phyloP scores from a whole-genome alignment of 2,329 filamentous ascomycete genomes.

The Aspergillus novofumigatus region DNA sequence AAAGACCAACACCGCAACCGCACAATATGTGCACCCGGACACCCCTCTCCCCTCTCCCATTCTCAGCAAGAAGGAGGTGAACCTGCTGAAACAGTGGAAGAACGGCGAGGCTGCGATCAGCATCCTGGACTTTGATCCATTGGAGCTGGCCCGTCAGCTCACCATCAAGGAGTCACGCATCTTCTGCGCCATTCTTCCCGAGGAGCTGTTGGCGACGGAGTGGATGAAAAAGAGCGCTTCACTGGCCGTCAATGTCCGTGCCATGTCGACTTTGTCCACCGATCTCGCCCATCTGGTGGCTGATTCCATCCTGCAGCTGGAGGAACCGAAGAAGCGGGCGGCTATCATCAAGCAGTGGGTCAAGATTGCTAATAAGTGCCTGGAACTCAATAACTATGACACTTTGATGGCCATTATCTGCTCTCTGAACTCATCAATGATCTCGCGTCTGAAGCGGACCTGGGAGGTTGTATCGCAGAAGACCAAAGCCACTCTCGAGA shows the following conservation, averaged over 20 bases:
- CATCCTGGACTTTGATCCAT: constrained; percentile 83
- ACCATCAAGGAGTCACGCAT: constrained; percentile 88
- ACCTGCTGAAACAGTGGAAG: constrained; percentile 69
- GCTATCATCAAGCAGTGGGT: constrained; percentile 95
- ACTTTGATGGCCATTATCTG: constrained; percentile 96
- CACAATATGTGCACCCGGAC: constrained; percentile 66
- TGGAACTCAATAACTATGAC: constrained; percentile 93
- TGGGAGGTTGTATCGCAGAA: constrained; percentile 87
- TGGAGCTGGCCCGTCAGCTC: constrained; percentile 87
- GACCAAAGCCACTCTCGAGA: constrained; percentile 73
- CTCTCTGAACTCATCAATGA: constrained; percentile 86
- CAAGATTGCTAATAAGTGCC: constrained; percentile 81
- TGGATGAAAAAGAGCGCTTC: constrained; percentile 87
- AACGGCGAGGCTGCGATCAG: constrained; percentile 64
- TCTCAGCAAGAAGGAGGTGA: constrained; percentile 72
- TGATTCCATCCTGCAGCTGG: constrained; percentile 80
- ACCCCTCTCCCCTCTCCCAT: constrained; percentile 65
- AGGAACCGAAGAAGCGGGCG: constrained; percentile 91
- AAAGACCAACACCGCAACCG: constrained; percentile 75
- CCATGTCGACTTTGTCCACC: constrained; percentile 88
- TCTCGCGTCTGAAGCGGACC: constrained; percentile 79
- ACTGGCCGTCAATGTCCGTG: constrained; percentile 82
- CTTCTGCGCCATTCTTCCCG: constrained; percentile 86
- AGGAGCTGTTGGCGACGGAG: constrained; percentile 85
- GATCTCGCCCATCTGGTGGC: constrained; percentile 89